Base-by-base conservation (phyloP, 495 filamentous ascomycete species). In the Penicillium macrosclerotiorum region DNA sequence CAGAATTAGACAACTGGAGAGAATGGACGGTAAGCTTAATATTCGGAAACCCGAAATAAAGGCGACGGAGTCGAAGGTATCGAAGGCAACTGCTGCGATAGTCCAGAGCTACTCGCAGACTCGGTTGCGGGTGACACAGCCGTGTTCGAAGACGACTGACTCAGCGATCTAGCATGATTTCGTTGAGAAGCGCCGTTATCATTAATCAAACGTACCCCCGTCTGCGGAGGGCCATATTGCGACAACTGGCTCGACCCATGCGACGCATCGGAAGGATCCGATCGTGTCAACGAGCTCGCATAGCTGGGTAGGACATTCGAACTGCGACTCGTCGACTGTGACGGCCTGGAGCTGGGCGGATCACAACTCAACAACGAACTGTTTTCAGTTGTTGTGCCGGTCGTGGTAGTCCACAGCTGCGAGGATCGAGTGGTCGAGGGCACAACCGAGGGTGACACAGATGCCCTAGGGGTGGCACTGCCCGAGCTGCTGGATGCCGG, bases 371-470 rank as follows among this genome's bases (percentile, higher is more conserved):
- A n/a, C 18, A 50, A 5, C 3, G 49, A 42, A 7, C 25, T 18
- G 12, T n/a, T 25, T 11, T 46, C 42, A 8, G 41, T 34, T 1
- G 41, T 34, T 1, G 34, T 23, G 1, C 30, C 35, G 8, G 39
- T 44, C 5, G 51, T 51, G 1, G 46, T 58, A 2, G 27, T 38
- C 41, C 55, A 55, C 0, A 45, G n/a, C 42, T 46, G 40, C 3
- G 52, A 55, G n/a, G 55, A 59, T 13, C 48, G 14, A 0, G 19
- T 2, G 0, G 47, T 43, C 3, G 41, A 13, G 4, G 52, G n/a
- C 4, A 38, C 20, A 8, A 22, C 11, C 4, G 41, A 35, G 5
- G 27, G 17, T 2, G 38, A 43, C 27, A 32, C 24, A 2, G 47
- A 55, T 14, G 18, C 19, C 23, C 38, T 33, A 3, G 47, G 43